Base-by-base conservation (phyloP, 2,329 filamentous ascomycete species). In the Neopestalotiopsis sp. region DNA sequence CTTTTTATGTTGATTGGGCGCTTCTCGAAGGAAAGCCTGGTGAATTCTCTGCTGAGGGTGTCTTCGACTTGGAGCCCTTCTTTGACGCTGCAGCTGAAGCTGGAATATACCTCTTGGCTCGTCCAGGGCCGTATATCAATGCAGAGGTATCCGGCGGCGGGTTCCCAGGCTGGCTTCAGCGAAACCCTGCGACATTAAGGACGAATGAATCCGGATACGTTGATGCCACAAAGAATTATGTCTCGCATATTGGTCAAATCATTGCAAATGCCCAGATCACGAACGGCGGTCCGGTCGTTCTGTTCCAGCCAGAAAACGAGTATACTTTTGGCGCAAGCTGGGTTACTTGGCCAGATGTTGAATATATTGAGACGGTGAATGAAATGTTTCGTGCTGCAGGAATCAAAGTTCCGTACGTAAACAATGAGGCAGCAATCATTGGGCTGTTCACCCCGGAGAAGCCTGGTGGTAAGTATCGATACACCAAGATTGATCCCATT, bases 291-390 rank as follows among this genome's bases (percentile, higher is more conserved):
- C 93, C 93, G 0, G 86, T 97, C 7, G 93, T 97, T 69, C 81
- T 95, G 1, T 86, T 92, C 57, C 94, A 97, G 77, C 91, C 92
- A 0, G 94, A 97, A 77, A 97, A 96, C 71, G 94, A 96, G 77
- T 95, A 95, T 40, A 90, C 87, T 1, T 79, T 81, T 6, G 85
- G 83, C 1, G 80, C 81, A 10, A 80, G 79, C 7, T 82, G 81
- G 2, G 81, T 86, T 3, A 78, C 80, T 0, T 93, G 91, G 72
- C 91, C 91, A 0, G 89, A 94, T 73, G 84, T 85, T 0, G 83
- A 85, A 0, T 96, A 95, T 76, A 89, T 95, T 79, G 84, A 89
- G 67, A 90, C 91, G 71, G 89, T 95, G 5, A 87, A 91, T 60
- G 84, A 94, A 40, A 91, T 94, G 75, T 88, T 89, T 24, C 84